Base-by-base conservation (phyloP, 371 early-diverging fungal species). In the Rhizomucor miehei region DNA sequence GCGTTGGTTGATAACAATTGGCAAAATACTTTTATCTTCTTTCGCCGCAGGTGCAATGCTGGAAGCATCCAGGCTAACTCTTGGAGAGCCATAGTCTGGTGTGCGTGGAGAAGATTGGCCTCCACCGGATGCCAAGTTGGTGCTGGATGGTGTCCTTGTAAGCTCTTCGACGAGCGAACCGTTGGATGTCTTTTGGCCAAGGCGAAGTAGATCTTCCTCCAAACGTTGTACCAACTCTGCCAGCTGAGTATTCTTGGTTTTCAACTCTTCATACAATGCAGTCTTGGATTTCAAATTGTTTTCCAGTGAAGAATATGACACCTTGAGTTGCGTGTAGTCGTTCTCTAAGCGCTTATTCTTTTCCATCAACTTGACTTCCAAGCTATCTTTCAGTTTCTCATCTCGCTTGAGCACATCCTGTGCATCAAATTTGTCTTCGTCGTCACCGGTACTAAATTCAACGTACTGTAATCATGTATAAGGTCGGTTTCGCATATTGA, bases 1-100 rank as follows among this genome's bases (percentile, higher is more conserved):
- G 16, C 96, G 80, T 62, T 95, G 96, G 20, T 86, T 81, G 10
- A 93, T 91, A 14, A 95, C 81, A 52, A 95, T 93, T 4, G 90
- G 89, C 23, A 94, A 61, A 40, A 94, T 87, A 17, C 85, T 81
- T 44, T 76, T 67, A 10, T 80, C 72, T 17, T 77, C 69, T 25
- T 60, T 71, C 14, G 48, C 52, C 3, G 58, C 44, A 17, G 61
- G 41, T 10, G 63, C 36, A 1, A 55, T 38, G 51, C 72, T 25
- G 54, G 49, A 38, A 0, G 66, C 55, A 48, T 73, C 71, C 25
- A 52, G 40, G 43, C 62, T 64, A n/a, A 63, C 62, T 3, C 65
- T 56, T 1, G 67, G 57, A 3, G 78, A 47, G 6, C 56, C 57
- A n/a, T 47, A 47, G 19, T 55, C 58, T 3, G 60, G 57, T 14